A percentile compares a stretch with the other conserved stretches of the same genome.
Evolutionary conservation across 805 yeast species (phyloP).

Genomic region (Alloascoidea hylecoeti): DNA sequence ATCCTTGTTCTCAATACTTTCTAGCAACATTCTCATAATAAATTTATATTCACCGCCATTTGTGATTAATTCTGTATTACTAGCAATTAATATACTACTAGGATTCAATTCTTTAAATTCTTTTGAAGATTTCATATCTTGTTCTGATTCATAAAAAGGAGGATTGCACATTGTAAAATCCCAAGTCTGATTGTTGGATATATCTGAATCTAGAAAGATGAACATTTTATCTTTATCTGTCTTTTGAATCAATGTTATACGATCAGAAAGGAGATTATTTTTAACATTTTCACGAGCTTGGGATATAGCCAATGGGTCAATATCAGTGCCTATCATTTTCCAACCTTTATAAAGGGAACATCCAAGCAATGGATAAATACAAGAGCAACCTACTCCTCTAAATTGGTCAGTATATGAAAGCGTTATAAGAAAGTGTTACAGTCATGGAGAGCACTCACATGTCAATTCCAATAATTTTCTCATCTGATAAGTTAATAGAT

Average conservation of each 20-base stretch:
- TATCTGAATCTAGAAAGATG: constrained; percentile 6
- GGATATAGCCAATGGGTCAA: constrained; percentile 19
- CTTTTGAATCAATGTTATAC: constrained; percentile 9
- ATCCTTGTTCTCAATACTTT: constrained; percentile 12
- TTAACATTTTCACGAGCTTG: constrained; percentile 16
- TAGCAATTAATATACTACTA: constrained; percentile 17
- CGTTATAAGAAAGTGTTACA: neutral
- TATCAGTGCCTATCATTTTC: constrained; percentile 28
- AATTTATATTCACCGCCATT: constrained; percentile 33
- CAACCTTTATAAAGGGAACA: constrained; percentile 10
- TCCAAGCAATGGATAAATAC: constrained; percentile 30
- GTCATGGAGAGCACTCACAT: constrained; percentile 1
- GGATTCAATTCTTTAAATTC: constrained; percentile 13
- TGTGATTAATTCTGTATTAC: constrained; percentile 22
- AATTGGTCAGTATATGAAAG: neutral
- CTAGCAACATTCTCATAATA: constrained; percentile 19
- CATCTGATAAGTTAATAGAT: constrained; percentile 1
- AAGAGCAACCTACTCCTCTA: constrained; percentile 33
- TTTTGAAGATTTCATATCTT: constrained; percentile 17
- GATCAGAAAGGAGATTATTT: constrained; percentile 13
- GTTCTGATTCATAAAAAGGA: constrained; percentile 27
- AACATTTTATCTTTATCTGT: constrained; percentile 8
- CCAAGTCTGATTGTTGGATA: constrained; percentile 2
- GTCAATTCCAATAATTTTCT: neutral
- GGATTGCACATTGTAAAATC: constrained; percentile 35